Evolutionary conservation across 2,329 filamentous ascomycete species (phyloP).

Genomic region (Penicillium sclerotigenum): DNA sequence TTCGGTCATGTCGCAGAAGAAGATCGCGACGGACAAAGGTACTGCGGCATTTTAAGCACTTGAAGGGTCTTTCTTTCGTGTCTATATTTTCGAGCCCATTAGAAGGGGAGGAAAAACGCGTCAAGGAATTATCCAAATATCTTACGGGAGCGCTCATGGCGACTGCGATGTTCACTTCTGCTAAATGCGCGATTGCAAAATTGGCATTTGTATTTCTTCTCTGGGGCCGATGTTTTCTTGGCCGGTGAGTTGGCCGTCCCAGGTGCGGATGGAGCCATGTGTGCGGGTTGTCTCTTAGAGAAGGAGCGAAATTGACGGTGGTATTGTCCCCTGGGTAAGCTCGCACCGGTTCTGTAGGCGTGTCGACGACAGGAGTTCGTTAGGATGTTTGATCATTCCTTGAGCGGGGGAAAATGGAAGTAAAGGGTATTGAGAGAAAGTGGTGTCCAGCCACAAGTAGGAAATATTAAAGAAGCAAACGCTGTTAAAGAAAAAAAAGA

Average conservation of each 20-base stretch:
- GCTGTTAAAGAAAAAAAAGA: constrained; percentile 20
- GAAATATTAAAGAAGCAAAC: constrained; percentile 15
- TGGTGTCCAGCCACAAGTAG: constrained; percentile 40
- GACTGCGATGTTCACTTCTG: constrained; percentile 91
- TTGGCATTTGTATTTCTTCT: constrained; percentile 99
- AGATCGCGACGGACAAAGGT: constrained; percentile 97
- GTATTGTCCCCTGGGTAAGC: constrained; percentile 42
- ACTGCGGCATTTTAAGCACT: constrained; percentile 96
- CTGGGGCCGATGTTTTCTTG: constrained; percentile 80
- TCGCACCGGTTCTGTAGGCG: constrained; percentile 45
- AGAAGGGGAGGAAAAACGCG: neutral
- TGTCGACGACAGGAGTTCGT: constrained; percentile 40
- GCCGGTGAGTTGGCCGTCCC: constrained; percentile 68
- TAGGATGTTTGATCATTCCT: constrained; percentile 46
- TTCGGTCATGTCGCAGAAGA: constrained; percentile 93
- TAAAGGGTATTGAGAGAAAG: constrained; percentile 23
- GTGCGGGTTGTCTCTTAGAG: constrained; percentile 27
- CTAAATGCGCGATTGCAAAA: constrained; percentile 98
- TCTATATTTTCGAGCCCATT: constrained; percentile 53
- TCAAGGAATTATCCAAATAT: constrained; percentile 44
- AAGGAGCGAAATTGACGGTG: constrained; percentile 25
- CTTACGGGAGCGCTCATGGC: constrained; percentile 98
- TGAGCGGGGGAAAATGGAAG: constrained; percentile 29
- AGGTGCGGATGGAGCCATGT: constrained; percentile 50
- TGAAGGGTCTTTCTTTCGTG: constrained; percentile 98